These are phyloP conservation scores for Kodamaea kaohsiungensis DNA, from an alignment of 805 yeast species.

Conservation along the genomic window DNA sequence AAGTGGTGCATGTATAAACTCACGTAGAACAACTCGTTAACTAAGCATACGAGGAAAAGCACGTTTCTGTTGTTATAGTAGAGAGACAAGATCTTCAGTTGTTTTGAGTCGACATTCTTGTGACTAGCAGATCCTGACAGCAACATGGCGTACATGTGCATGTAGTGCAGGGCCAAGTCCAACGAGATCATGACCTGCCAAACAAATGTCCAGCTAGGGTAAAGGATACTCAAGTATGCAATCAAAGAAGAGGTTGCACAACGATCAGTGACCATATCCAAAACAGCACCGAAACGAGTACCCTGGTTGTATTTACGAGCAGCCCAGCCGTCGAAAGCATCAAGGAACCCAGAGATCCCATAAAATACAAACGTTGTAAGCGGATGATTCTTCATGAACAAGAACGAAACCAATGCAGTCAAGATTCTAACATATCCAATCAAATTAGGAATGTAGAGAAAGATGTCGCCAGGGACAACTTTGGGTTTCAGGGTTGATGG, in stretches of 20 bases:
- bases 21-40: constrained; percentile 90
- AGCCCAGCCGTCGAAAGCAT: constrained; percentile 95
- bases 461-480: constrained; percentile 53
- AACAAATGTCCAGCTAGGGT: constrained; percentile 64
- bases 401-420: constrained; percentile 77
- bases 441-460: constrained; percentile 83
- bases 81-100: constrained; percentile 70
- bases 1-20: constrained; percentile 82
- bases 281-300: constrained; percentile 90
- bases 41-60: constrained; percentile 85
- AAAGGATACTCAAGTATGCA: constrained; percentile 78
- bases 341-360: constrained; percentile 85
- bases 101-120: constrained; percentile 73
- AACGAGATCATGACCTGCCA: constrained; percentile 86
- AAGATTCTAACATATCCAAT: constrained; percentile 87
- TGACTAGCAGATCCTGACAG: constrained; percentile 79
- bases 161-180: constrained; percentile 90
- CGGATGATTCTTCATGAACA: constrained; percentile 84
- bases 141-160: constrained; percentile 97
- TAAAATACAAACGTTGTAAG: constrained; percentile 73
- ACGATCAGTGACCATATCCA: constrained; percentile 98
- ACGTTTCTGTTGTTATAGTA: constrained; percentile 87
- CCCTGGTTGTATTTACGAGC: constrained; percentile 90
- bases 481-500: background rate
- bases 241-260: constrained; percentile 95